phyloP scores from a whole-genome alignment of 2,329 filamentous ascomycete genomes.

The Exophiala sp. region DNA sequence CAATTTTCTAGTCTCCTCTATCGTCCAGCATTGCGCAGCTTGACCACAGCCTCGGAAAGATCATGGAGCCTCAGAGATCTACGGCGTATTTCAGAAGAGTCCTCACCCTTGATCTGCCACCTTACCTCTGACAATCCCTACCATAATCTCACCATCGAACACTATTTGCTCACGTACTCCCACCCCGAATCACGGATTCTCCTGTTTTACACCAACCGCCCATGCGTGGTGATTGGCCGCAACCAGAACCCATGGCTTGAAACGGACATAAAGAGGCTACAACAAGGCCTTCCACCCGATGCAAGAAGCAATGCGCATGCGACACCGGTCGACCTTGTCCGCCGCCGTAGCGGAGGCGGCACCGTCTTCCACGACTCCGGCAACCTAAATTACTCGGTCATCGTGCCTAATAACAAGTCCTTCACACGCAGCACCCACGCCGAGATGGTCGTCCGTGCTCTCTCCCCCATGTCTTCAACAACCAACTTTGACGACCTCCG shows the following conservation, averaged over 20 bases:
- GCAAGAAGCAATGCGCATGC: background rate
- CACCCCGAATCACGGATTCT: slow-evolving; percentile 70
- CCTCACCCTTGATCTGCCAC: slow-evolving; percentile 62
- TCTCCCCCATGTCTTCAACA: slow-evolving; percentile 45
- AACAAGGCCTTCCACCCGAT: slow-evolving; percentile 35
- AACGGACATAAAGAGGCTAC: slow-evolving; percentile 67
- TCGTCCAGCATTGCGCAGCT: background rate
- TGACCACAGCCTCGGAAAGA: background rate
- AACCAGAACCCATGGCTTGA: slow-evolving; percentile 99
- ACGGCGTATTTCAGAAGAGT: slow-evolving; percentile 11
- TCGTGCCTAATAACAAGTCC: slow-evolving; percentile 63
- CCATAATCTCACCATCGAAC: slow-evolving; percentile 90
- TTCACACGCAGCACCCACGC: slow-evolving; percentile 88
- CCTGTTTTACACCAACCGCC: slow-evolving; percentile 82
- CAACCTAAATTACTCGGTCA: slow-evolving; percentile 94
- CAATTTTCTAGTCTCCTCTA: background rate
- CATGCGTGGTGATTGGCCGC: slow-evolving; percentile 84
- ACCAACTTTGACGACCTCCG: slow-evolving; percentile 58
- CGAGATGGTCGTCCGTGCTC: slow-evolving; percentile 84
- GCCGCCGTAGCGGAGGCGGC: slow-evolving; percentile 82
- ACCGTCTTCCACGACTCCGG: slow-evolving; percentile 91
- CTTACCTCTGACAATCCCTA: slow-evolving; percentile 71
- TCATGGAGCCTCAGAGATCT: slow-evolving; percentile 19
- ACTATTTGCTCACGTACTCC: slow-evolving; percentile 75
- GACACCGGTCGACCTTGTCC: slow-evolving; percentile 61